phyloP scores from a whole-genome alignment of 257 asterid genomes.

The Schizonepeta tenuifolia region DNA sequence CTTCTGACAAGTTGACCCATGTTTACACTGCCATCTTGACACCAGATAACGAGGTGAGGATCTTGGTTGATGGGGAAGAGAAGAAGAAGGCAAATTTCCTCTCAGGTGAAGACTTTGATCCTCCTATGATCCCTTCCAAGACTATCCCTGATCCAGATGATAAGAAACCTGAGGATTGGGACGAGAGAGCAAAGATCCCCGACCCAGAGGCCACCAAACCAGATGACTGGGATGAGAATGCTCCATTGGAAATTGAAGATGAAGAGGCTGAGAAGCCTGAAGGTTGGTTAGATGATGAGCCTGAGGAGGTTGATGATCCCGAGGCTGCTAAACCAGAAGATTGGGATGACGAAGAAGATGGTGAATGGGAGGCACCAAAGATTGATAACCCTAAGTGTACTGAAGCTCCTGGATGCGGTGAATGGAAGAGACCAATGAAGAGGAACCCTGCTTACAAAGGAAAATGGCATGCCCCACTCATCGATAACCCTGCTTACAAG shows the following conservation, averaged over 20 bases:
- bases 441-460: slow-evolving; percentile 92
- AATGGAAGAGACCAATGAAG: slow-evolving; percentile 91
- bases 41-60: slow-evolving; percentile 69
- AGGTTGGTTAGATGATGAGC: slow-evolving; percentile 99
- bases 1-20: slow-evolving; percentile 88
- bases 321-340: slow-evolving; percentile 93
- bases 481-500: slow-evolving; percentile 89
- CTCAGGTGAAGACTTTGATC: slow-evolving; percentile 81
- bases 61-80: slow-evolving; percentile 96
- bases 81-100: slow-evolving; percentile 85
- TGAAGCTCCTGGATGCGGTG: slow-evolving; percentile 95
- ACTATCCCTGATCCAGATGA: slow-evolving; percentile 99
- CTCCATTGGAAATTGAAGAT: slow-evolving; percentile 86
- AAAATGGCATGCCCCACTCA: slow-evolving; percentile 83
- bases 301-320: slow-evolving; percentile 94
- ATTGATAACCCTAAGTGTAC: slow-evolving; percentile 79
- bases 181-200: slow-evolving; percentile 90
- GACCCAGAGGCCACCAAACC: slow-evolving; percentile 94
- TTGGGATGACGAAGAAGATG: slow-evolving; percentile 99
- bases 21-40: slow-evolving; percentile 90
- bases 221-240: slow-evolving; percentile 97
- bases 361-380: slow-evolving; percentile 97
- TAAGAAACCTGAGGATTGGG: slow-evolving; percentile 97
- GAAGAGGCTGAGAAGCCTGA: slow-evolving; percentile 91
- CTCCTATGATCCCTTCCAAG: slow-evolving; percentile 79